Percentiles rank a stretch among this genome's conserved stretches.
Conservation (phyloP, 2,329 filamentous ascomycete genomes). For the Arthrinium puccinioides region DNA sequence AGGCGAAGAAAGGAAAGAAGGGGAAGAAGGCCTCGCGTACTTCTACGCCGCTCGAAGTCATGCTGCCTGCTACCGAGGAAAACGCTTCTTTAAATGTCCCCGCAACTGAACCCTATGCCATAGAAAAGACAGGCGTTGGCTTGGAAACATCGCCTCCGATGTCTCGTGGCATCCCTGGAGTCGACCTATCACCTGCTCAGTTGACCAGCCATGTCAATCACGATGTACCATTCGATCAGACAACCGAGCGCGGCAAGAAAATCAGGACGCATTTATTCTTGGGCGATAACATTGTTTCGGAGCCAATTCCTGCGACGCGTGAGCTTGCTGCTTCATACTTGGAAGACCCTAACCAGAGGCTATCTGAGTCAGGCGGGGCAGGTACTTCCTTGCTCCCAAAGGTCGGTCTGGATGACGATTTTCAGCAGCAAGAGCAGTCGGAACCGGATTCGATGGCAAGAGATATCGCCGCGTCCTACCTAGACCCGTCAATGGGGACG, state of each 20-base stretch:
- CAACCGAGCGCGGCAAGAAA: conserved; percentile 27
- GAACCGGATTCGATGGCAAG: conserved; percentile 8
- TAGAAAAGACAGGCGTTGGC: no score
- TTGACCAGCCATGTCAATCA: conserved; percentile 26
- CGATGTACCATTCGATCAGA: conserved; percentile 28
- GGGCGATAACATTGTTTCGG: conserved; percentile 16
- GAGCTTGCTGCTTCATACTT: conserved; percentile 14
- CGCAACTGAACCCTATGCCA: no score
- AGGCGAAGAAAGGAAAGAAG: no score
- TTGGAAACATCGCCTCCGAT: no score
- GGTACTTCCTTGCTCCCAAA: neutral
- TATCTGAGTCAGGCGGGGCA: no score
- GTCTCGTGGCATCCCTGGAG: no score
- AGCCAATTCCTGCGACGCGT: conserved; percentile 17
- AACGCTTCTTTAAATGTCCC: no score
- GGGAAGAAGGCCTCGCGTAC: no score
- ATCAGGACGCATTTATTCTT: conserved; percentile 18
- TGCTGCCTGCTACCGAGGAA: no score
- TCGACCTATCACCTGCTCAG: conserved; percentile 25
- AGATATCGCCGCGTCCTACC: conserved; percentile 12
- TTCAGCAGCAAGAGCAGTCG: neutral
- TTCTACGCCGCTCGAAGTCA: no score
- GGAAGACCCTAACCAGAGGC: conserved; percentile 6
- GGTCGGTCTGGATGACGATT: neutral
- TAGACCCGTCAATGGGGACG: conserved; percentile 5